Percentiles rank a stretch among this genome's conserved stretches.
phyloP scores from a whole-genome alignment of 1,284 basidiomycete genomes.

The Ceratobasidium sp. region DNA sequence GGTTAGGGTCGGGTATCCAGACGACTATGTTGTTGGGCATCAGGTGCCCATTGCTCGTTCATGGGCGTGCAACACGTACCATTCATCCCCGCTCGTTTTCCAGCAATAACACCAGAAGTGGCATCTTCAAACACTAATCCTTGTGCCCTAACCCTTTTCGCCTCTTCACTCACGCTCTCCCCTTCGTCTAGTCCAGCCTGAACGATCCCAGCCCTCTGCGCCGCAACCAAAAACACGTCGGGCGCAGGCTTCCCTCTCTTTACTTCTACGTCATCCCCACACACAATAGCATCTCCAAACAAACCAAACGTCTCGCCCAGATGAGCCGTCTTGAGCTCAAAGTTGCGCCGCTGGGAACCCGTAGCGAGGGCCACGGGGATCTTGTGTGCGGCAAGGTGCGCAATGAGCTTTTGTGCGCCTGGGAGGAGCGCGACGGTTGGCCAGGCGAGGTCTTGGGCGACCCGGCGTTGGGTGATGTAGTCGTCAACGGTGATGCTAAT shows the following conservation, averaged over 20 bases:
- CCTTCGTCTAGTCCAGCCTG: conserved; percentile 66
- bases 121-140: conserved; percentile 84
- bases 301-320: conserved; percentile 67
- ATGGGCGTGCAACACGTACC: conserved; percentile 62
- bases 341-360: conserved; percentile 73
- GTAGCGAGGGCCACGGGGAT: conserved; percentile 84
- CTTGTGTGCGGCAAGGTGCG: conserved; percentile 71
- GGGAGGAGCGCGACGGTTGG: conserved; percentile 75
- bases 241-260: conserved; percentile 72
- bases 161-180: conserved; percentile 55
- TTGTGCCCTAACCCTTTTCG: conserved; percentile 65
- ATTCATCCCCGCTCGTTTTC: conserved; percentile 81
- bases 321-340: conserved; percentile 72
- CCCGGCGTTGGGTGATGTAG: conserved; percentile 69
- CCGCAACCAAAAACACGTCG: conserved; percentile 79
- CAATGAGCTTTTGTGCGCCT: conserved; percentile 72
- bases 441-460: conserved; percentile 73
- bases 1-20: conserved; percentile 80
- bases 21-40: conserved; percentile 64
- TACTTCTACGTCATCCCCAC: conserved; percentile 70
- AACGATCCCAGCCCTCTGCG: conserved; percentile 66
- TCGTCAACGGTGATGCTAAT: conserved; percentile 70
- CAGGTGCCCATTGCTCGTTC: conserved; percentile 15
- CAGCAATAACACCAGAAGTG: conserved; percentile 77
- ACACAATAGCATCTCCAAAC: conserved; percentile 74